Percentiles rank a stretch among this genome's conserved stretches.
phyloP scores from a whole-genome alignment of 192 early-diverging fungal species.

The Umbelopsis sp. region DNA sequence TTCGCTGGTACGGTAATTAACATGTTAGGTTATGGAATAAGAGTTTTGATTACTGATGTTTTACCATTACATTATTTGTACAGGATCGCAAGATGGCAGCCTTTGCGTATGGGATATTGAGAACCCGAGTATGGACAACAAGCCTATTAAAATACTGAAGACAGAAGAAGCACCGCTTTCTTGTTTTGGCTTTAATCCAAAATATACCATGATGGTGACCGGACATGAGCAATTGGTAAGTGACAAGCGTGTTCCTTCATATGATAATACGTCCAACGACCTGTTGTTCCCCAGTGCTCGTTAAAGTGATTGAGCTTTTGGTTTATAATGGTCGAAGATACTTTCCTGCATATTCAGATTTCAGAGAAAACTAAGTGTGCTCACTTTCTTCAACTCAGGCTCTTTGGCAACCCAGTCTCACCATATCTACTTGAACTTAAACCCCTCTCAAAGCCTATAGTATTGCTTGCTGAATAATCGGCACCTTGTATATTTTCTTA shows the following conservation, averaged over 20 bases:
- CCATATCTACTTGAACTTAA: neutral
- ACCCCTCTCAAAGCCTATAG: too few species aligned
- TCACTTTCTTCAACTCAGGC: neutral
- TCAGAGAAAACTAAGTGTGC: neutral
- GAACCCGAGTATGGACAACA: slow-evolving; percentile 40
- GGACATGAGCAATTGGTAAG: slow-evolving; percentile 70
- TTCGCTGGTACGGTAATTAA: slow-evolving; percentile 52
- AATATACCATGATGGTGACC: slow-evolving; percentile 71
- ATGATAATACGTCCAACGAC: neutral
- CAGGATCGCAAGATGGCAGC: slow-evolving; percentile 67
- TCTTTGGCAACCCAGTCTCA: neutral
- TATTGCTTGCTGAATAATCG: neutral
- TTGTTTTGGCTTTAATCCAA: slow-evolving; percentile 76
- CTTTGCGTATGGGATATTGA: slow-evolving; percentile 68
- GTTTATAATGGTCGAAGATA: slow-evolving; percentile 28
- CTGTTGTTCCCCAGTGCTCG: neutral
- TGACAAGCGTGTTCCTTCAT: slow-evolving; percentile 9
- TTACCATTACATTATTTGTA: neutral
- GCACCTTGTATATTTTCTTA: too few species aligned
- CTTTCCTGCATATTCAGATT: neutral
- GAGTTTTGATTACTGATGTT: slow-evolving; percentile 2
- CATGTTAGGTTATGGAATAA: slow-evolving; percentile 22
- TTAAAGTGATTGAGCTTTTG: neutral
- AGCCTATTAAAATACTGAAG: slow-evolving; percentile 44
- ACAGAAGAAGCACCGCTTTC: slow-evolving; percentile 51